These are phyloP conservation scores for Blepharisma japonicum DNA, from an alignment of 73 alveolate genomes.

Conservation along the genomic window DNA sequence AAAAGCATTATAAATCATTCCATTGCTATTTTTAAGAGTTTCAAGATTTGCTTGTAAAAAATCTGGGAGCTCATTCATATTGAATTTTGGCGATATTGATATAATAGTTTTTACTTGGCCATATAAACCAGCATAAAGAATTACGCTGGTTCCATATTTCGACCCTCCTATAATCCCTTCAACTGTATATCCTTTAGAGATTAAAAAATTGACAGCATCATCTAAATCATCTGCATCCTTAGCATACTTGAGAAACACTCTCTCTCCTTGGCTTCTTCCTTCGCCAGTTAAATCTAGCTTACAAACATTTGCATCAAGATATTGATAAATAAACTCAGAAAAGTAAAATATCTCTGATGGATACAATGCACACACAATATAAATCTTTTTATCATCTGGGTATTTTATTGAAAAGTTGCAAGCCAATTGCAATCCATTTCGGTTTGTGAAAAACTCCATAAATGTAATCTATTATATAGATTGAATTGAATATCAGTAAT, in stretches of 20 bases:
- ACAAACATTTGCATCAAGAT: not conserved
- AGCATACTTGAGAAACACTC: not conserved
- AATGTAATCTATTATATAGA: too few relatives aligned
- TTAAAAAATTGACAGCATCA: not conserved
- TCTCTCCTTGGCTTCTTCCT: slow-evolving; percentile 2
- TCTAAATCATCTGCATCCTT: not conserved
- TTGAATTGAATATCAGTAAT: too few relatives aligned
- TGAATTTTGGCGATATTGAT: not conserved
- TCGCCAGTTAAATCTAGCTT: not conserved
- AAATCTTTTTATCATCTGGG: too few relatives aligned
- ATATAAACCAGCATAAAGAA: not conserved
- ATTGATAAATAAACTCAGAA: too few relatives aligned
- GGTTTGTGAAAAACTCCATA: too few relatives aligned
- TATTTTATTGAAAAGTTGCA: too few relatives aligned
- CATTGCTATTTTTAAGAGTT: not conserved
- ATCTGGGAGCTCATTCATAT: not conserved
- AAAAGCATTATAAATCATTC: not conserved
- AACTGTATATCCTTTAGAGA: not conserved
- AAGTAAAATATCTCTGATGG: too few relatives aligned
- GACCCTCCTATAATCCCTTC: not conserved
- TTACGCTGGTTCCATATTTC: not conserved
- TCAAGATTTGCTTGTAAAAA: not conserved
- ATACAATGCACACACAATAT: too few relatives aligned
- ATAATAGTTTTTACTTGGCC: not conserved
- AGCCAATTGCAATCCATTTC: too few relatives aligned